Conservation (phyloP, 1,284 basidiomycete genomes). For the Boletus austroedulis region DNA sequence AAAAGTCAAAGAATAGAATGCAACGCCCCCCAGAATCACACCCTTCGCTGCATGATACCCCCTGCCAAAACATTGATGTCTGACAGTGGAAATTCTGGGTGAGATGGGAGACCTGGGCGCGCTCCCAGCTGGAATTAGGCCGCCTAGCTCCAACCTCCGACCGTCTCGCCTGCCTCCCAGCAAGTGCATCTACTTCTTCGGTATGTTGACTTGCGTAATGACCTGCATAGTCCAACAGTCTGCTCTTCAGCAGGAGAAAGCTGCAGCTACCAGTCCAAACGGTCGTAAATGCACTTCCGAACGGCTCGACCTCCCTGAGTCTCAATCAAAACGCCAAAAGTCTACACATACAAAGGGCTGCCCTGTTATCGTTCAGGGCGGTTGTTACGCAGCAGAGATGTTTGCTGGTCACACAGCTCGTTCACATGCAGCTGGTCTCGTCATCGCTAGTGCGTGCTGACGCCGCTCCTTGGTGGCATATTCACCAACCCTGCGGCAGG, state of each 20-base stretch:
- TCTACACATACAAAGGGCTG: too few species aligned
- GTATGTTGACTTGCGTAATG: neutral
- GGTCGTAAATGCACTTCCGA: neutral
- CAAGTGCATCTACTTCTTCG: neutral
- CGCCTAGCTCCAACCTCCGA: neutral
- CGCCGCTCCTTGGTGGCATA: neutral
- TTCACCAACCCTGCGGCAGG: neutral
- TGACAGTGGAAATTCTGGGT: neutral
- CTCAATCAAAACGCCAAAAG: neutral
- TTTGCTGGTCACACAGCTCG: neutral
- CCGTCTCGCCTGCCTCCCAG: neutral
- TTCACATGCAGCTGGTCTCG: neutral
- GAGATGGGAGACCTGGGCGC: neutral
- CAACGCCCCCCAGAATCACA: neutral
- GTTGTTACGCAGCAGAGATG: neutral
- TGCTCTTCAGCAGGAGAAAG: neutral
- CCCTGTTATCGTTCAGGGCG: neutral
- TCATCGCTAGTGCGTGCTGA: neutral
- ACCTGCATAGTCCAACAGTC: neutral
- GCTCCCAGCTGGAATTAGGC: neutral
- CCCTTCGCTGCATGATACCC: too few species aligned
- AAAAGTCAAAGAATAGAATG: neutral
- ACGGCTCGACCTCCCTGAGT: neutral
- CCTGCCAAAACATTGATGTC: neutral
- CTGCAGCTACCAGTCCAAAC: neutral